Base-by-base conservation (phyloP, 768 basidiomycete genomes). In the Melanogaster broomeanus region DNA sequence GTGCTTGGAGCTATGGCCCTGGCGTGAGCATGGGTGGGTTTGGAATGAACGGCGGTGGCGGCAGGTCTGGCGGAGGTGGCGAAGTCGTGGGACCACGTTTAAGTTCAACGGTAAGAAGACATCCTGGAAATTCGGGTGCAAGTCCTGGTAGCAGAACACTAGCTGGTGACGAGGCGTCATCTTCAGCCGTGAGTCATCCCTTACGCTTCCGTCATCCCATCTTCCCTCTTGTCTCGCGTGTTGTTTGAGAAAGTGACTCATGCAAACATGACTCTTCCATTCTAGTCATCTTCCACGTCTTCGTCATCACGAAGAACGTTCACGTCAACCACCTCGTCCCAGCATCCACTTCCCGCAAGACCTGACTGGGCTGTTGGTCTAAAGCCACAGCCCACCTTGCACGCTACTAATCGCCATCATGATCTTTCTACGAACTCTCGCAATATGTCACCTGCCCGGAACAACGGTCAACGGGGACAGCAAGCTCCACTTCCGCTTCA, bases 301-400 rank as follows among this genome's bases (percentile, higher is more conserved):
- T 90, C 89, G 0, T 90, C 88, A 1, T 92, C 90, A 34, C 80
- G 86, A 34, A 79, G 83, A 56, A 89, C 88, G 6, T 88, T 80
- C 57, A 88, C 87, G 2, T 90, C 89, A 30, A 81, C 80, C 1
- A 84, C 78, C 1, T 75, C 86, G 6, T 89, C 89, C 58, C 77
- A 90, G 71, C 83, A 85, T 50, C 91, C 90, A 13, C 76, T 93
- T 34, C 91, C 91, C 4, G 73, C 89, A 3, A 78, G 91, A 51
- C 91, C 91, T 35, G 91, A 93, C 65, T 93, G 92, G 91, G 90
- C 91, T 16, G 88, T 93, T 4, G 89, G 89, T 15, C 74, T 93
- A 30, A 90, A 87, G 65, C 81, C 89, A 0, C 85, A 89, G 53
- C 84, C 85, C 25, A 87, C 82, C 12, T 67, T 88, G 24, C 80